Conservation (phyloP, 371 early-diverging fungal species). For the Apophysomyces trapeziformis region DNA sequence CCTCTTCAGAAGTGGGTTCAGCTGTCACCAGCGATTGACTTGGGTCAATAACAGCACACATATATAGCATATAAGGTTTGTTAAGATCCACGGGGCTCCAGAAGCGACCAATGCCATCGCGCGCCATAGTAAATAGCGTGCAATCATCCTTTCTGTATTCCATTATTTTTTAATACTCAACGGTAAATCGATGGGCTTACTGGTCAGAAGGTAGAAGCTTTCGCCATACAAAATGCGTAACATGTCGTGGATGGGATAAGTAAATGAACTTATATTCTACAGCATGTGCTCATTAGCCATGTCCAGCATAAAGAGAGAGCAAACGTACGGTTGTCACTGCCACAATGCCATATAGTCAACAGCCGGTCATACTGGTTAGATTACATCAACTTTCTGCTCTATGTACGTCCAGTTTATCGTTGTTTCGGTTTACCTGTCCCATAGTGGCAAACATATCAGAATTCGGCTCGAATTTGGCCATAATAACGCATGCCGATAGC, state of each 20-base stretch:
- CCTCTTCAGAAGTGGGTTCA: conserved; percentile 21
- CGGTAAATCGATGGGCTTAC: conserved; percentile 21
- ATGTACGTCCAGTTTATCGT: background rate
- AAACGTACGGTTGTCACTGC: conserved; percentile 12
- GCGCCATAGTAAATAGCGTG: conserved; percentile 73
- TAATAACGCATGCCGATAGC: conserved; percentile 28
- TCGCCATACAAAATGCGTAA: conserved; percentile 75
- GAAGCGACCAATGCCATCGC: conserved; percentile 76
- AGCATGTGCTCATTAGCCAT: background rate
- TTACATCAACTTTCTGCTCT: background rate
- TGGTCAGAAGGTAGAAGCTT: conserved; percentile 33
- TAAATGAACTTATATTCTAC: conserved; percentile 64
- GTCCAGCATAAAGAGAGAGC: too few species aligned
- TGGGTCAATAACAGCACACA: conserved; percentile 75
- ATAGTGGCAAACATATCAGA: conserved; percentile 71
- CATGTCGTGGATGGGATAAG: conserved; percentile 71
- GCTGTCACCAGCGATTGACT: conserved; percentile 69
- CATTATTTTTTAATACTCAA: background rate
- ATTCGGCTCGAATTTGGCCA: conserved; percentile 70
- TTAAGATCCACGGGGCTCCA: conserved; percentile 68
- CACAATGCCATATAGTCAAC: conserved; percentile 76
- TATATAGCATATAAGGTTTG: conserved; percentile 58
- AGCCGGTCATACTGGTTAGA: conserved; percentile 61
- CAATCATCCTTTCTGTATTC: conserved; percentile 34
- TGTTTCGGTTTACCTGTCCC: conserved; percentile 53